Conservation (phyloP, 306 rosid species). For the Quercus berberidifolia region DNA sequence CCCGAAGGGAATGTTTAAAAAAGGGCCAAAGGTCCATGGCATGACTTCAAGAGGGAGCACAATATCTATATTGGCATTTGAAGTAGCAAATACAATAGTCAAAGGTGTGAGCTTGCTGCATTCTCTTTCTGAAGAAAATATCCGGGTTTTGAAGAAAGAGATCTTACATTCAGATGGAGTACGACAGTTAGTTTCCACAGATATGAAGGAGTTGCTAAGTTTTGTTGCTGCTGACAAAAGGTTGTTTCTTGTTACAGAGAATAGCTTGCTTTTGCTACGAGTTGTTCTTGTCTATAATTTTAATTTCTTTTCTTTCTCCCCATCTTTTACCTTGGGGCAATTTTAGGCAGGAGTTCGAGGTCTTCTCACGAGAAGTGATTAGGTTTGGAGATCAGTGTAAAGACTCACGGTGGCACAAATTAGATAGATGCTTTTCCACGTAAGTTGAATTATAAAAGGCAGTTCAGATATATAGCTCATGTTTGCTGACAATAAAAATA, state of each 20-base stretch:
- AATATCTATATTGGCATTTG: conserved; percentile 84
- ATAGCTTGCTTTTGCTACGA: conserved; percentile 11
- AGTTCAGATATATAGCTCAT: neutral
- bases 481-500: conserved; percentile 15
- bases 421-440: conserved; percentile 72
- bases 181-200: conserved; percentile 60
- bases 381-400: conserved; percentile 90
- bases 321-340: neutral
- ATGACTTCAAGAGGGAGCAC: conserved; percentile 50
- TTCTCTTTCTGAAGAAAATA: conserved; percentile 73
- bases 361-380: conserved; percentile 66
- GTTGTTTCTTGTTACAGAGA: conserved; percentile 39
- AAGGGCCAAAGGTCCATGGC: neutral
- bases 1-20: no score
- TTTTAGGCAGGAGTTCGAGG: conserved; percentile 69
- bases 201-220: conserved; percentile 58
- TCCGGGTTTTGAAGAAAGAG: conserved; percentile 65
- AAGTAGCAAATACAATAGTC: conserved; percentile 87
- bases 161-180: conserved; percentile 65
- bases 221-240: conserved; percentile 93
- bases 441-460: conserved; percentile 19
- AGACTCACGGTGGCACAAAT: conserved; percentile 89
- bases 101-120: conserved; percentile 66
- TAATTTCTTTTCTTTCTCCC: conserved; percentile 10
- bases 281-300: neutral